These are phyloP conservation scores for Dothideomycetes sp. DNA, from an alignment of 2,329 filamentous ascomycete genomes.

Conservation along the genomic window DNA sequence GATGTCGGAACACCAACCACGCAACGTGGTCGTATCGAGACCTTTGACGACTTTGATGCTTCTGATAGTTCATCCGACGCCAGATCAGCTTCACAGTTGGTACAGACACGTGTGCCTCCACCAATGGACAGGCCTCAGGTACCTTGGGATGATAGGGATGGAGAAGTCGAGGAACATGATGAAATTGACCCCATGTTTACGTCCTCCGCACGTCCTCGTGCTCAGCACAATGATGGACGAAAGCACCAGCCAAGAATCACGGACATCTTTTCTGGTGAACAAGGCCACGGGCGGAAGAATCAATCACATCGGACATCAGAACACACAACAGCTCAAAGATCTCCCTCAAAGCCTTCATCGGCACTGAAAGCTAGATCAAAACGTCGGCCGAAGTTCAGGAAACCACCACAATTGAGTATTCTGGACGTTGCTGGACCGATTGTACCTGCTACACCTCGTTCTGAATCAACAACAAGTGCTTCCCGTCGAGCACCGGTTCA, in stretches of 20 bases:
- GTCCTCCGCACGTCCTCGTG: constrained; percentile 13
- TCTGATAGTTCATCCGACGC: constrained; percentile 10
- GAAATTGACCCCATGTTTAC: constrained; percentile 34
- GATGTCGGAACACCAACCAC: not conserved
- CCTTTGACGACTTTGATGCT: constrained; percentile 30
- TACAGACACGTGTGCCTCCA: constrained; percentile 6
- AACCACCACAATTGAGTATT: constrained; percentile 35
- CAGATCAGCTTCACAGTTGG: constrained; percentile 15
- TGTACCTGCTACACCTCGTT: constrained; percentile 23
- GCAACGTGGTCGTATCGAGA: constrained; percentile 13
- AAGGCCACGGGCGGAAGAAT: not conserved
- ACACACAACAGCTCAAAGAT: not conserved
- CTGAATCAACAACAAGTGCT: constrained; percentile 29
- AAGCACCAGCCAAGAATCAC: constrained; percentile 32
- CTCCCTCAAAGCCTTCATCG: not conserved
- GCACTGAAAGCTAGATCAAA: constrained; percentile 8
- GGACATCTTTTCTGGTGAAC: constrained; percentile 22
- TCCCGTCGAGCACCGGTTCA: constrained; percentile 24
- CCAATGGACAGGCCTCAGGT: not conserved
- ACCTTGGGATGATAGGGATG: constrained; percentile 17
- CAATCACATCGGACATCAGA: constrained; percentile 1
- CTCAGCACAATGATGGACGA: constrained; percentile 16
- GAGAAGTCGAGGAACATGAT: constrained; percentile 38
- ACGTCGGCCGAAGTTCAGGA: constrained; percentile 9
- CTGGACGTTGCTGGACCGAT: no score